These are phyloP conservation scores for Scenedesmus sp. DNA, from an alignment of 163 green algal genomes.

Conservation along the genomic window DNA sequence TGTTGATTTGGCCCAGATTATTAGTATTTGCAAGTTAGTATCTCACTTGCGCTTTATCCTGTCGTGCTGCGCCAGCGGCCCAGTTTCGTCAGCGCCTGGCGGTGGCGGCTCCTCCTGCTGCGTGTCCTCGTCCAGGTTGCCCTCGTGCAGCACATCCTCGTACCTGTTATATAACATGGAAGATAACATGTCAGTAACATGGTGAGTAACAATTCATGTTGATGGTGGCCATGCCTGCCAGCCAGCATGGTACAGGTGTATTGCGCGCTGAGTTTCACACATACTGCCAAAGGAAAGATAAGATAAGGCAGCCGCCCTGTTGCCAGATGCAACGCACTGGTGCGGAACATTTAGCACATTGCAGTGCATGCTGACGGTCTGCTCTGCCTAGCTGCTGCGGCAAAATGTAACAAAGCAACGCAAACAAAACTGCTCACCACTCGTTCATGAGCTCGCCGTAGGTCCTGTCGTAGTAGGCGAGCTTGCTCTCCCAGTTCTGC, in stretches of 20 bases:
- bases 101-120: slow-evolving; percentile 56
- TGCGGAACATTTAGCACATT: no score
- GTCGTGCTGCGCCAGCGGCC: slow-evolving; percentile 26
- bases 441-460: slow-evolving; percentile 74
- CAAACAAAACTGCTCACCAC: slow-evolving; percentile 48
- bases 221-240: not conserved
- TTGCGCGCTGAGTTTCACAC: no score
- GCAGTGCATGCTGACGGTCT: not conserved
- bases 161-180: slow-evolving; percentile 53
- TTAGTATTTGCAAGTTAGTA: not conserved
- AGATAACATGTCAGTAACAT: not conserved
- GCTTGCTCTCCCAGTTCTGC: slow-evolving; percentile 58
- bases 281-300: not conserved
- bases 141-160: slow-evolving; percentile 71
- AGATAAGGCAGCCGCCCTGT: no score
- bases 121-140: slow-evolving; percentile 72
- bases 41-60: slow-evolving; percentile 30
- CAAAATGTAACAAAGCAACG: not conserved
- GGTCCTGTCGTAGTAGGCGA: slow-evolving; percentile 77
- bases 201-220: not conserved
- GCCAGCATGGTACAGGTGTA: not conserved
- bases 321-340: no score
- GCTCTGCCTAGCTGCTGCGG: not conserved
- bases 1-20: no score
- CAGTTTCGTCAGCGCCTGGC: slow-evolving; percentile 38